Evolutionary conservation across 176 grass and related monocot species (phyloP), one percentile per base, ranked within the genome.

Genomic region (Cocos nucifera): DNA sequence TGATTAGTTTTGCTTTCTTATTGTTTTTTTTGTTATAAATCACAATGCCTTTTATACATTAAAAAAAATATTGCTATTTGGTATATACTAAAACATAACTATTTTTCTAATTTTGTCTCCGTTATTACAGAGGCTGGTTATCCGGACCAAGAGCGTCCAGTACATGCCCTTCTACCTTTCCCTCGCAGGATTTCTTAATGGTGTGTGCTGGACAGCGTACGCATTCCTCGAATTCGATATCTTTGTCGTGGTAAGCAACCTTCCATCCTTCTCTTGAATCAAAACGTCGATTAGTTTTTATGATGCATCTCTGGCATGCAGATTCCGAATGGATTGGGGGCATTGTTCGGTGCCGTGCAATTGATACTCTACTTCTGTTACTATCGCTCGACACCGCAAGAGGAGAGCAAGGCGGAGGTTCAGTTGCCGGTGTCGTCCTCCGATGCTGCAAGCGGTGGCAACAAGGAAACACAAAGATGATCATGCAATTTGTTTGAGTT

Each of bases 81-180:
- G 25, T 26, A 26, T 26, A 7, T 0, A n/a, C n/a, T 35, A 8
- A 35, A 44, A 44, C 2, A 44, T 44, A 14, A 12, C 2, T 10
- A 44, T 44, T 1, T 10, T 10, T 25, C 24, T 2, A 1, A 0
- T 21, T 21, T 23, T 23, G n/a, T 17, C 18, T 19, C 3, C 3
- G 18, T 24, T n/a, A 53, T 27, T 54, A 49, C 73, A 95, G 90
- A 62, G 28, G 22, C 57, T 62, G 2, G 90, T 95, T 29, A 83
- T 95, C 30, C 63, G 56, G 15, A 83, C 82, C 4, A 95, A 86
- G 63, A 95, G 85, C 56, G 86, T 95, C 32, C 22, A 85, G 77
- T 87, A 86, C 74, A 95, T 89, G 86, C 86, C 77, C 0, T 84
- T 95, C 32, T 44, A 55, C 39, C 64, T 84, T n/a, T 89, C 83